A percentile compares a stretch with the other conserved stretches of the same genome.
These are phyloP conservation scores for Moesziomyces parantarcticus DNA, from an alignment of 1,284 basidiomycete genomes.

Conservation along the genomic window DNA sequence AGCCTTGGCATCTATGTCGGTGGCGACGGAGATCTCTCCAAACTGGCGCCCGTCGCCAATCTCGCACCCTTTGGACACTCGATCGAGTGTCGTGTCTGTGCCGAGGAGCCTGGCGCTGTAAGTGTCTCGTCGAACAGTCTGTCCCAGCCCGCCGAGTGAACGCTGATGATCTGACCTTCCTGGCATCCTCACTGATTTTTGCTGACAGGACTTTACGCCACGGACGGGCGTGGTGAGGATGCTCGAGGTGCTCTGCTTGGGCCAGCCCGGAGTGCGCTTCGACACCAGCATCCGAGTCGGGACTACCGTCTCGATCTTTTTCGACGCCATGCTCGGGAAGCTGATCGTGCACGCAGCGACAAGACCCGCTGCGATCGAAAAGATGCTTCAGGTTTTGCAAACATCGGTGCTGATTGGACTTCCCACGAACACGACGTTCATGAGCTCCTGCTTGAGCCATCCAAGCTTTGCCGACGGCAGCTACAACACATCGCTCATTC, in stretches of 20 bases:
- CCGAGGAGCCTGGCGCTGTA: slow-evolving; percentile 74
- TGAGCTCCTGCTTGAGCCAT: slow-evolving; percentile 6
- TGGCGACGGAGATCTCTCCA: slow-evolving; percentile 69
- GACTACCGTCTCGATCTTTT: slow-evolving; percentile 72
- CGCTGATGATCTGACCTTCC: too few relatives aligned
- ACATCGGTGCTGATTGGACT: slow-evolving; percentile 1
- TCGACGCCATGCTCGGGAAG: slow-evolving; percentile 72
- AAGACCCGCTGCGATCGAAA: slow-evolving; percentile 69
- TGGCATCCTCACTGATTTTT: too few relatives aligned
- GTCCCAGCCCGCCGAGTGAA: too few relatives aligned
- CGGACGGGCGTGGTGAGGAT: slow-evolving; percentile 75
- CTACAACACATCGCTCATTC: slow-evolving; percentile 6
- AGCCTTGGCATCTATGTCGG: slow-evolving; percentile 14
- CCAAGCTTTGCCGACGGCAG: slow-evolving; percentile 1
- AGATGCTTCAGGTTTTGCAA: slow-evolving; percentile 7
- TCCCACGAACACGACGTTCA: slow-evolving; percentile 4
- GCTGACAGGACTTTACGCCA: slow-evolving; percentile 71
- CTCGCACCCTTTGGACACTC: slow-evolving; percentile 67
- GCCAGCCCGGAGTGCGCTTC: slow-evolving; percentile 72
- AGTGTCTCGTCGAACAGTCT: too few relatives aligned
- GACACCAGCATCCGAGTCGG: slow-evolving; percentile 72
- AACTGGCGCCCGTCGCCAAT: slow-evolving; percentile 62
- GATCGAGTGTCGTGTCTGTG: slow-evolving; percentile 77
- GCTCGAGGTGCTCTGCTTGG: slow-evolving; percentile 7
- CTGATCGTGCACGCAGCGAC: slow-evolving; percentile 70